These are phyloP conservation scores for Podila verticillata DNA, from an alignment of 192 early-diverging fungal genomes.

Conservation along the genomic window DNA sequence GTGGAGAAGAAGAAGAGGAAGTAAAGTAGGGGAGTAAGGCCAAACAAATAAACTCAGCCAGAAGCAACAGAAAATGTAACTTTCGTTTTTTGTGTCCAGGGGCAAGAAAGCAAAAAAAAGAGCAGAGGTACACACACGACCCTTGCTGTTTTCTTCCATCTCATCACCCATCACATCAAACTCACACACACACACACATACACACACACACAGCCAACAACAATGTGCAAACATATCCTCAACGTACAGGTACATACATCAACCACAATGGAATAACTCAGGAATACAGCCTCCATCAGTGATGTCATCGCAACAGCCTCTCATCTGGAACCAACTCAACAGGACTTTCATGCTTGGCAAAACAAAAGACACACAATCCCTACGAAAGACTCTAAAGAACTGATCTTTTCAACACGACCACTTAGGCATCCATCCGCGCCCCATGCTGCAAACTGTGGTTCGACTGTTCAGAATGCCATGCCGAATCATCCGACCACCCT, in stretches of 20 bases:
- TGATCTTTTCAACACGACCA: conserved; percentile 1
- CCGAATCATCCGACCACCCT: conserved; percentile 77
- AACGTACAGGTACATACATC: conserved; percentile 86
- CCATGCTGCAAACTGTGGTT: conserved; percentile 96
- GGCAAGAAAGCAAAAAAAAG: neutral
- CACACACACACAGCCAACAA: conserved; percentile 1
- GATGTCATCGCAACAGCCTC: no score
- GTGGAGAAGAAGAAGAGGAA: neutral
- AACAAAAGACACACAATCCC: neutral
- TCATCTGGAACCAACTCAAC: no score
- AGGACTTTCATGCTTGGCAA: no score
- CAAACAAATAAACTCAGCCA: neutral
- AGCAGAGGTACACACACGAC: neutral
- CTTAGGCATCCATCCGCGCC: conserved; percentile 89
- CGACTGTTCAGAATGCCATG: conserved; percentile 97
- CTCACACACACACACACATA: neutral
- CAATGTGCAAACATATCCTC: conserved; percentile 96
- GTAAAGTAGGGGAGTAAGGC: neutral
- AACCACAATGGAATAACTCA: neutral
- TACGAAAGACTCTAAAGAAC: neutral
- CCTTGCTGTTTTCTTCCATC: neutral
- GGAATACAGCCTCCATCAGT: no score
- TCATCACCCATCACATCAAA: neutral
- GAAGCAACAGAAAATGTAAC: no score
- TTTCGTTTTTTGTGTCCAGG: neutral